Conservation (phyloP, 78 protist genomes). For the Planoprotostelium fungivorum region DNA sequence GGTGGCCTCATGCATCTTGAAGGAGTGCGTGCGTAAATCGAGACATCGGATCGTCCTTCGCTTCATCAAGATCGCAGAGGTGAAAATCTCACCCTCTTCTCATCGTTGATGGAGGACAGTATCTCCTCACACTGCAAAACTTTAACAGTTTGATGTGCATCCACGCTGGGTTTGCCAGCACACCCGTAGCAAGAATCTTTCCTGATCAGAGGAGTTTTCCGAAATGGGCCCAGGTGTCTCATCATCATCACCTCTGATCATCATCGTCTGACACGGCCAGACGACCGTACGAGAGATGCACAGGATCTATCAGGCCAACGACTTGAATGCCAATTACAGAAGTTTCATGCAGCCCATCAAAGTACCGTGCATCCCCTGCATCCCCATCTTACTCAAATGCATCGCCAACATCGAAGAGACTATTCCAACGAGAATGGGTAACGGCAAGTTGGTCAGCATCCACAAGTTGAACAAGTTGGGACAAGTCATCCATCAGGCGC, state of each 20-base stretch:
- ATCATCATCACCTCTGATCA: neutral
- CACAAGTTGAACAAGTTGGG: neutral
- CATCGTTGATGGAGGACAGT: neutral
- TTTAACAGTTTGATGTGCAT: neutral
- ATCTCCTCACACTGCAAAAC: neutral
- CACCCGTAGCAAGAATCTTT: neutral
- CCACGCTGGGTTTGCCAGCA: neutral
- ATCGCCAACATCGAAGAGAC: neutral
- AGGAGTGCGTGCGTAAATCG: neutral
- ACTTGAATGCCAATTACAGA: neutral
- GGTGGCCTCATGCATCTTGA: neutral
- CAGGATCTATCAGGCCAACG: neutral
- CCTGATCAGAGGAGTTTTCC: neutral
- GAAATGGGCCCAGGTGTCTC: neutral
- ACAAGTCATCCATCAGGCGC: neutral
- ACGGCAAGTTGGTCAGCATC: neutral
- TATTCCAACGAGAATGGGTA: neutral
- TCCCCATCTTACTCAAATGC: neutral
- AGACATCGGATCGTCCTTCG: neutral
- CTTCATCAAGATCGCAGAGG: neutral
- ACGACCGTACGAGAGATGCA: neutral
- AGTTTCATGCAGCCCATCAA: neutral
- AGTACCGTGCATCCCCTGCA: neutral
- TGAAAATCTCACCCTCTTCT: neutral
- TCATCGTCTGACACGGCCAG: neutral